Conservation (phyloP, 805 yeast species). For the Lachancea thermotolerans region DNA sequence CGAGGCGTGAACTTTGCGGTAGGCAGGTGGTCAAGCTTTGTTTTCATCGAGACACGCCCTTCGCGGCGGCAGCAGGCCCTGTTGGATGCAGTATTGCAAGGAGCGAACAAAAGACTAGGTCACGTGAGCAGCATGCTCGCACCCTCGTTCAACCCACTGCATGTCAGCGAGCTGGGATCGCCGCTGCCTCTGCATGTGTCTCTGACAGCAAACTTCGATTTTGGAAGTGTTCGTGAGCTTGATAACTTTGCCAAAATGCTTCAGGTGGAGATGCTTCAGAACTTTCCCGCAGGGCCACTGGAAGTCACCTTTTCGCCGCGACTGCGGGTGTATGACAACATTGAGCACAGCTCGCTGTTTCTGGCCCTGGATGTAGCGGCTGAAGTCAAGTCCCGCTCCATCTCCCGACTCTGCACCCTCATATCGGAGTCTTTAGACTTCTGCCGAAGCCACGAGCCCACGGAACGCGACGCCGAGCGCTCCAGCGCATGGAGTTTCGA, state of each 20-base stretch:
- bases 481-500: not conserved
- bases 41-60: conserved; percentile 25
- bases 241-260: conserved; percentile 10
- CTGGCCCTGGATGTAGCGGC: conserved; percentile 5
- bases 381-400: not conserved
- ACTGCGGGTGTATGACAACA: conserved; percentile 6
- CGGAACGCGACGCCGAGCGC: not conserved
- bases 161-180: conserved; percentile 21
- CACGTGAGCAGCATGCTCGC: not conserved
- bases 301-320: conserved; percentile 3
- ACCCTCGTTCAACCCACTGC: conserved; percentile 18
- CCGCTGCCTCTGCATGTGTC: conserved; percentile 27
- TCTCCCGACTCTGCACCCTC: conserved; percentile 1
- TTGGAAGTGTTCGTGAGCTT: conserved; percentile 10
- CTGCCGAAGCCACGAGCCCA: not conserved
- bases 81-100: conserved; percentile 10
- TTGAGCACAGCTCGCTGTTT: conserved; percentile 4
- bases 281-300: conserved; percentile 1
- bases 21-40: conserved; percentile 12
- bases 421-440: conserved; percentile 4
- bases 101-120: conserved; percentile 7
- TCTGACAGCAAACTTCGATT: conserved; percentile 13
- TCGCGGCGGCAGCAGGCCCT: conserved; percentile 11
- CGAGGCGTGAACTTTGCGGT: not conserved
- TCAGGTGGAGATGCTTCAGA: conserved; percentile 5